These are phyloP conservation scores for Alternaria dauci DNA, from an alignment of 2,329 filamentous ascomycete genomes.

Conservation along the genomic window DNA sequence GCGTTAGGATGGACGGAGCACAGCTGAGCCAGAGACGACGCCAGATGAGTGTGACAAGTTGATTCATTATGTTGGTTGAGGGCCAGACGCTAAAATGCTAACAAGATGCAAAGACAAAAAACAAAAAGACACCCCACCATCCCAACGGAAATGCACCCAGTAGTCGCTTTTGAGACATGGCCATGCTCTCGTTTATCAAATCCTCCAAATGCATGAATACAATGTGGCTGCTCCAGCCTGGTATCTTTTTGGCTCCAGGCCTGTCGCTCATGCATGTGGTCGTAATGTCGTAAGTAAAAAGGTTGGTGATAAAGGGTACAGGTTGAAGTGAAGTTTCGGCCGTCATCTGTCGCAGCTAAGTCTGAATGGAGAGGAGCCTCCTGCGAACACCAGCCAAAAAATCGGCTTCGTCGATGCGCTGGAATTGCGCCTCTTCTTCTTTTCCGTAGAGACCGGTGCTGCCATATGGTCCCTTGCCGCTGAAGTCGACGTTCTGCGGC, in stretches of 20 bases:
- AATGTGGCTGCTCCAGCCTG: constrained; percentile 40
- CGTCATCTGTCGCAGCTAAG: constrained; percentile 37
- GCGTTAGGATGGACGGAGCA: too few species aligned
- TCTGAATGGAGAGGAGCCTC: constrained; percentile 48
- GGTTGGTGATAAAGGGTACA: constrained; percentile 29
- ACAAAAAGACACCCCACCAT: constrained; percentile 14
- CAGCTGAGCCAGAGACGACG: background rate
- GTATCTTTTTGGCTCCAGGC: constrained; percentile 45
- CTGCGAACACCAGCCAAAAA: constrained; percentile 50
- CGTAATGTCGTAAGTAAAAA: constrained; percentile 37
- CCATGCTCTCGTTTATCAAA: constrained; percentile 19
- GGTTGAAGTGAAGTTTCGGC: constrained; percentile 28
- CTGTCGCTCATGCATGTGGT: constrained; percentile 40
- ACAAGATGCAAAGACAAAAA: constrained; percentile 9
- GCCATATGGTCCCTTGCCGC: constrained; percentile 60
- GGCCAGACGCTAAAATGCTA: constrained; percentile 30
- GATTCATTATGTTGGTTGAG: constrained; percentile 19
- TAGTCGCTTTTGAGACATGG: constrained; percentile 19
- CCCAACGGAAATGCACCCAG: constrained; percentile 23
- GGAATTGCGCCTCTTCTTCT: constrained; percentile 54
- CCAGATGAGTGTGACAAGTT: background rate
- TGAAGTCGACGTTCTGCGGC: constrained; percentile 49
- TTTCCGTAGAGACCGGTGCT: constrained; percentile 61
- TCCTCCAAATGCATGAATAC: constrained; percentile 28
- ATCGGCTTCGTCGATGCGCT: constrained; percentile 50